A percentile compares a stretch with the other conserved stretches of the same genome.
Conservation (phyloP, 2,329 filamentous ascomycete genomes). For the Colletotrichum musae region DNA sequence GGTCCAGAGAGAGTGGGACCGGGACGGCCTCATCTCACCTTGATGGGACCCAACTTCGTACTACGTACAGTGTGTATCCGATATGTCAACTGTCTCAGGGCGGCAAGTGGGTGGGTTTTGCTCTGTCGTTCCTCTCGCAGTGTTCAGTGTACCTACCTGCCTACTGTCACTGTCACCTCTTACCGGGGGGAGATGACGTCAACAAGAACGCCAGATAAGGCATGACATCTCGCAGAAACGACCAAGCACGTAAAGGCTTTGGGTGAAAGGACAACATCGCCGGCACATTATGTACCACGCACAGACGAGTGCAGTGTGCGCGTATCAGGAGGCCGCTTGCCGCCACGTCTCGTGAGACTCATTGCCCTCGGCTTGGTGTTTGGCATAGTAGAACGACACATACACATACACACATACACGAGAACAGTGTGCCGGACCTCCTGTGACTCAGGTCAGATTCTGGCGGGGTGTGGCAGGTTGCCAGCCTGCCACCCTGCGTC, state of each 20-base stretch:
- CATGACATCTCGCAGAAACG: conserved; percentile 12
- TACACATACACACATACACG: neutral
- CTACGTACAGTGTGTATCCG: conserved; percentile 7
- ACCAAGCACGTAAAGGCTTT: conserved; percentile 36
- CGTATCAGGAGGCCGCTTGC: conserved; percentile 31
- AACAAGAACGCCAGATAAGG: conserved; percentile 25
- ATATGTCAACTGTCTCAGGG: conserved; percentile 4
- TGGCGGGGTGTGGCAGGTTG: conserved; percentile 35
- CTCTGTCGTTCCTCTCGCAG: too few relatives aligned
- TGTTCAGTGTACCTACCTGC: neutral
- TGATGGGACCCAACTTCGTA: neutral
- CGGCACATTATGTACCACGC: neutral
- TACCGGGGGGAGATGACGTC: conserved; percentile 37
- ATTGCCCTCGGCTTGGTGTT: conserved; percentile 3
- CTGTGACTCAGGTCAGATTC: conserved; percentile 34
- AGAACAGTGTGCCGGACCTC: conserved; percentile 35
- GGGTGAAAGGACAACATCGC: conserved; percentile 8
- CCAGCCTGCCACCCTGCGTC: conserved; percentile 36
- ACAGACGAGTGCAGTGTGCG: conserved; percentile 32
- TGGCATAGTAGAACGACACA: conserved; percentile 1
- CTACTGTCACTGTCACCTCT: conserved; percentile 25
- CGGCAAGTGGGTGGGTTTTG: too few relatives aligned
- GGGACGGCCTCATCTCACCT: neutral
- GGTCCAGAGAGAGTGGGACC: conserved; percentile 4
- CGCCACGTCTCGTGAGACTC: conserved; percentile 32